These are phyloP conservation scores for Leucoagaricus sp. DNA, from an alignment of 1,284 basidiomycete genomes.

Conservation along the genomic window DNA sequence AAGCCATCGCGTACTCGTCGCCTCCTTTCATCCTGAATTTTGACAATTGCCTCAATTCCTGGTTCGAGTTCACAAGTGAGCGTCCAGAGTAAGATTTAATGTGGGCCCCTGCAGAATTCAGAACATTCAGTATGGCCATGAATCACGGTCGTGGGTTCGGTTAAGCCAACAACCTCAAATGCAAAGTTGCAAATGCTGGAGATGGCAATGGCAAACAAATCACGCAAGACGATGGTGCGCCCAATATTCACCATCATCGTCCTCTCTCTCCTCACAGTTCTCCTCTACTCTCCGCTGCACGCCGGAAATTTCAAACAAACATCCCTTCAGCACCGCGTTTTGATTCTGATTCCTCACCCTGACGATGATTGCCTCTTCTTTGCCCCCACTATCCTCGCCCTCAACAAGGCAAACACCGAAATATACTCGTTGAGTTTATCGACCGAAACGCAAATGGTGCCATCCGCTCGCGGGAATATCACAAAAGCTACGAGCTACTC, in stretches of 20 bases:
- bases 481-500: constrained; percentile 66
- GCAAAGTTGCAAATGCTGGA: no score
- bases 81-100: no score
- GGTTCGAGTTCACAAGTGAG: no score
- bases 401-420: constrained; percentile 33
- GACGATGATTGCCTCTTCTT: constrained; percentile 96
- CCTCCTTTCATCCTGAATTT: no score
- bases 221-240: not conserved
- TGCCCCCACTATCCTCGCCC: constrained; percentile 72
- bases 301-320: not conserved
- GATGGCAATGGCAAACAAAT: not conserved
- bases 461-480: constrained; percentile 66
- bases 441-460: constrained; percentile 73
- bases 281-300: constrained; percentile 27
- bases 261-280: constrained; percentile 31
- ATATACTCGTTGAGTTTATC: constrained; percentile 64
- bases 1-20: no score
- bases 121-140: no score
- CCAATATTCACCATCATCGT: constrained; percentile 23
- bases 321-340: no score
- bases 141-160: no score
- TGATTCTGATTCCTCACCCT: constrained; percentile 85
- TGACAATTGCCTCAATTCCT: no score
- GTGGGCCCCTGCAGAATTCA: no score
- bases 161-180: not conserved